Percentiles rank a stretch among this genome's conserved stretches.
Evolutionary conservation across 2,329 filamentous ascomycete genomes (phyloP).

Genomic region (Blastomyces percursus): DNA sequence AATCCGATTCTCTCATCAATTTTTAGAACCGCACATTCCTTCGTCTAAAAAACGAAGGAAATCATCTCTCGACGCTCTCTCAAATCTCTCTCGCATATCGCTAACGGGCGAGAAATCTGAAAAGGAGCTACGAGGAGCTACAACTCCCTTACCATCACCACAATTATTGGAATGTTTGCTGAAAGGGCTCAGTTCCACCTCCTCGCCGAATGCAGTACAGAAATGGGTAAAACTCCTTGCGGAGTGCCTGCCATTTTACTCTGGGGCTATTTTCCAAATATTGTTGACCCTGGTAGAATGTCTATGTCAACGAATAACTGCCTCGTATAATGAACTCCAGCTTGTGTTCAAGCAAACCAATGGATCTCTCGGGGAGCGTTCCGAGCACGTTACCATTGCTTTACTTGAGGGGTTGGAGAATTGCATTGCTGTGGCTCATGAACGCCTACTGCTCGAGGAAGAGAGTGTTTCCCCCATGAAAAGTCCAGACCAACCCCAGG

Average conservation of each 20-base stretch:
- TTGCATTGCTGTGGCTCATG: conserved; percentile 75
- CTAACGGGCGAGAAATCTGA: conserved; percentile 37
- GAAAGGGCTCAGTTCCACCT: conserved; percentile 63
- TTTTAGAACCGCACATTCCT: conserved; percentile 24
- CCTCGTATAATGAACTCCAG: conserved; percentile 61
- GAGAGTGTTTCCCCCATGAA: conserved; percentile 57
- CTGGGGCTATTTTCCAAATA: conserved; percentile 76
- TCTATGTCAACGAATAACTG: conserved; percentile 65
- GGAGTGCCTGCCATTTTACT: conserved; percentile 73
- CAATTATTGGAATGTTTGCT: conserved; percentile 70
- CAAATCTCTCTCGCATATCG: conserved; percentile 35
- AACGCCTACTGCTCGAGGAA: conserved; percentile 68
- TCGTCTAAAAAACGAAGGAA: conserved; percentile 28
- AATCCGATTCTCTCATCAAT: conserved; percentile 37
- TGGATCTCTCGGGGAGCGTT: conserved; percentile 32
- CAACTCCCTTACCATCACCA: conserved; percentile 43
- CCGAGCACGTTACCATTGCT: conserved; percentile 57
- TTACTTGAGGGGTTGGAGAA: conserved; percentile 89
- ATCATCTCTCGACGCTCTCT: conserved; percentile 30
- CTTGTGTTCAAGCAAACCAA: conserved; percentile 31
- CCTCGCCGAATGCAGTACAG: conserved; percentile 67
- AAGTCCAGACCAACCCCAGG: conserved; percentile 69
- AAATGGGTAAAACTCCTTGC: conserved; percentile 83
- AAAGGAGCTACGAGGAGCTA: conserved; percentile 23
- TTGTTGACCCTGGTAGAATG: conserved; percentile 85